These are phyloP conservation scores for Debaryomyces sp. DNA, from an alignment of 1,139 yeast genomes.

Conservation along the genomic window DNA sequence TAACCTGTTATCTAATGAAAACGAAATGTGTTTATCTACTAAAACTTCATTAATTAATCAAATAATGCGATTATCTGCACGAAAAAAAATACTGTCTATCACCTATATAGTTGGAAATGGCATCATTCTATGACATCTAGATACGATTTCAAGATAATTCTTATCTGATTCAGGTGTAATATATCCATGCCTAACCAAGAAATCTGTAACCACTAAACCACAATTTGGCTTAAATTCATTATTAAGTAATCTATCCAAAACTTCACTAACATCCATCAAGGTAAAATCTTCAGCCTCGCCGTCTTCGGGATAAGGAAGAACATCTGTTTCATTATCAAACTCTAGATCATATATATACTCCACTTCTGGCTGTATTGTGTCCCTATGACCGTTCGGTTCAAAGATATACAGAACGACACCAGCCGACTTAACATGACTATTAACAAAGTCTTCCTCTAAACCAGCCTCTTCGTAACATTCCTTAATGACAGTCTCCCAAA, in stretches of 20 bases:
- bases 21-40: neutral
- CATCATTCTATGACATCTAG: constrained; percentile 64
- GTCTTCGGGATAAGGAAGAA: constrained; percentile 74
- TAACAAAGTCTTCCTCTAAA: constrained; percentile 54
- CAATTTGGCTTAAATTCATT: constrained; percentile 89
- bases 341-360: constrained; percentile 76
- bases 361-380: constrained; percentile 83
- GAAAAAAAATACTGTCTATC: neutral
- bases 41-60: neutral
- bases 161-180: constrained; percentile 65
- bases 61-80: neutral
- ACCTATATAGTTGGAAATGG: constrained; percentile 61
- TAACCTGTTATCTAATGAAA: neutral
- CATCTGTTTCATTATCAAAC: constrained; percentile 48
- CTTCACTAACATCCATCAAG: constrained; percentile 62
- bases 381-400: constrained; percentile 40
- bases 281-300: constrained; percentile 81
- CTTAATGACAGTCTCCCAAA: constrained; percentile 75
- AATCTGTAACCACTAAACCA: constrained; percentile 77
- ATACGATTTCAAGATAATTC: constrained; percentile 57
- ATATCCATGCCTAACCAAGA: constrained; percentile 78
- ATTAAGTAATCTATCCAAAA: constrained; percentile 45
- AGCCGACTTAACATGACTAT: constrained; percentile 43
- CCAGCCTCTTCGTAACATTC: constrained; percentile 95
- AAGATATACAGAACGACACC: constrained; percentile 77